A percentile compares a stretch with the other conserved stretches of the same genome.
These are phyloP conservation scores for Pezicula neosporulosa DNA, from an alignment of 2,329 filamentous ascomycete species.

Conservation along the genomic window DNA sequence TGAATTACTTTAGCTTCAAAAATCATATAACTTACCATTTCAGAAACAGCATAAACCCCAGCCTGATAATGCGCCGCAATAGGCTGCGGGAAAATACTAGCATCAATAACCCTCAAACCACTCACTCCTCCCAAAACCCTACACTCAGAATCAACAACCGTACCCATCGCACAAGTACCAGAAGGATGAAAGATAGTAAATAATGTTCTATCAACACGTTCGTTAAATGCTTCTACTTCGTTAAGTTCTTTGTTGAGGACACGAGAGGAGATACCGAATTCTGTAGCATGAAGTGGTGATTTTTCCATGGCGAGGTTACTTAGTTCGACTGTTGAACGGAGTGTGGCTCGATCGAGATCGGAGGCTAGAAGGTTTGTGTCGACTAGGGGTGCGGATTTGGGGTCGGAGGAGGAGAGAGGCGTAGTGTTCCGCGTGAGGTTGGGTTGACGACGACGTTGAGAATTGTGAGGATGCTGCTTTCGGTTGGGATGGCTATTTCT, in stretches of 20 bases:
- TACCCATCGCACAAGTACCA: slow-evolving; percentile 17
- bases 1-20: too few relatives aligned
- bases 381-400: slow-evolving; percentile 1
- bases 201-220: not conserved
- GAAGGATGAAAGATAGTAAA: slow-evolving; percentile 8
- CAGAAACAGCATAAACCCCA: slow-evolving; percentile 10
- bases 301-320: too few relatives aligned
- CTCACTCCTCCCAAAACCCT: slow-evolving; percentile 6
- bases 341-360: too few relatives aligned
- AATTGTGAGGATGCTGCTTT: not conserved
- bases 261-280: too few relatives aligned
- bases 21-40: slow-evolving; percentile 8
- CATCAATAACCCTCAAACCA: slow-evolving; percentile 8
- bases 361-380: slow-evolving; percentile 4
- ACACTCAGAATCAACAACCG: slow-evolving; percentile 19
- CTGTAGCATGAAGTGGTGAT: too few relatives aligned
- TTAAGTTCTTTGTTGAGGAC: not conserved
- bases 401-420: slow-evolving; percentile 3
- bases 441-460: slow-evolving; percentile 2
- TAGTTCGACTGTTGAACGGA: too few relatives aligned
- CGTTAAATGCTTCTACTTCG: not conserved
- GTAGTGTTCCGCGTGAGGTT: slow-evolving; percentile 8
- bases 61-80: slow-evolving; percentile 8
- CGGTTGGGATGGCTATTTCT: not conserved
- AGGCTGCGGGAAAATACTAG: slow-evolving; percentile 9